Base-by-base conservation (phyloP, 179 eudicot genomes). In the Beta macrorhiza region DNA sequence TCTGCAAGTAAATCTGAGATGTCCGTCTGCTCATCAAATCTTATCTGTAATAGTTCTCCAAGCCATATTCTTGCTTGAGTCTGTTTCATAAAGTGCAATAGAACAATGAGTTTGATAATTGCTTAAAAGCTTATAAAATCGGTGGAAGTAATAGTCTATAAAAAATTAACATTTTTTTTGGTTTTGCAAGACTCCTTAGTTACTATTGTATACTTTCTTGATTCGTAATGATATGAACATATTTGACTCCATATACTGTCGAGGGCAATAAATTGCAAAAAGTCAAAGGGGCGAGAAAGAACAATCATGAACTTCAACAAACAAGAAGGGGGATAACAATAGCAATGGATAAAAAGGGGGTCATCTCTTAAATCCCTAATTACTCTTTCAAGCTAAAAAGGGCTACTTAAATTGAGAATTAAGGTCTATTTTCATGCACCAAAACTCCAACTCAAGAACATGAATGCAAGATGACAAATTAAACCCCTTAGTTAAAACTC, bases 51-150 rank as follows among this genome's bases (percentile, higher is more conserved):
- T 52, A 93, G 89, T 84, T 93, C 98, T 77, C 98, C 96, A 73
- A 93, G 91, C 98, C 98, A 93, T 81, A 91, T 93, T 81, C 93
- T 88, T 76, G 98, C 88, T 86, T 92, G 96, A 75, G 85, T 92
- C 98, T 93, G 87, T 58, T 29, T 67, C 61, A 61, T 56, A 32
- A 69, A 56, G 22, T n/a, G 67, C 78, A 83, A 62, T 29, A 47
- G 55, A 57, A 69, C 72, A 44, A 72, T 45, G 12, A 75, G 65
- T 19, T 82, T 47, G 15, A 62, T 0, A 19, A 19, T 49, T 67
- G 57, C 20, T 44, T 17, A n/a, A 77, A 65, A 51, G 10, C 14
- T 32, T 68, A 20, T 15, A 53, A 14, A 63, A 45, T 16, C 20
- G 42, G 61, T 32, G 12, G 55, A 53, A 2, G 16, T 42, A 37